A percentile compares a stretch with the other conserved stretches of the same genome.
Evolutionary conservation across 2,329 filamentous ascomycete genomes (phyloP).

Genomic region (Pyrenophora teres): DNA sequence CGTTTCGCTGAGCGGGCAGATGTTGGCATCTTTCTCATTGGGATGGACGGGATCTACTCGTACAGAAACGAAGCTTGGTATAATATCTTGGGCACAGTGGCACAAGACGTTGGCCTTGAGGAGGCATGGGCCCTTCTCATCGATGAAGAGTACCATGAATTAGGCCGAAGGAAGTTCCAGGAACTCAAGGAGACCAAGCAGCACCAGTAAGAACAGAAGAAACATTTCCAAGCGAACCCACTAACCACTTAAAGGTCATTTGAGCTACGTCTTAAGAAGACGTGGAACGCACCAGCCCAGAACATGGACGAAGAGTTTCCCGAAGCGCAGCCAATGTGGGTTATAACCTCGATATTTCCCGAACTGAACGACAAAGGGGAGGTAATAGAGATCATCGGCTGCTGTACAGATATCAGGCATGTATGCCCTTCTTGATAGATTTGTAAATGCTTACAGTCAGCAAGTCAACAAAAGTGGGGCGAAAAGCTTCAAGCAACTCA

Average conservation of each 20-base stretch:
- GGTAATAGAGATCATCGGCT: slow-evolving; percentile 41
- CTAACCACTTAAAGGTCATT: slow-evolving; percentile 22
- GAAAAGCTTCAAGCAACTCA: slow-evolving; percentile 39
- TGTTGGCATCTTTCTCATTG: slow-evolving; percentile 50
- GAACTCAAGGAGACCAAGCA: slow-evolving; percentile 21
- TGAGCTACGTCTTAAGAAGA: slow-evolving; percentile 47
- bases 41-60: slow-evolving; percentile 42
- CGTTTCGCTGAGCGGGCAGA: slow-evolving; percentile 48
- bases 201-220: slow-evolving; percentile 16
- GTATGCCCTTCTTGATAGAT: neutral
- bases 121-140: slow-evolving; percentile 26
- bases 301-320: slow-evolving; percentile 11
- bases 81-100: slow-evolving; percentile 34
- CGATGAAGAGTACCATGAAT: slow-evolving; percentile 17
- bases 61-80: slow-evolving; percentile 50
- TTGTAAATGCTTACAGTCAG: neutral
- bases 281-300: slow-evolving; percentile 35
- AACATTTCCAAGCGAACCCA: too few species aligned
- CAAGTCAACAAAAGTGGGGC: slow-evolving; percentile 42
- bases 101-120: slow-evolving; percentile 19
- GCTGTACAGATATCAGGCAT: slow-evolving; percentile 43
- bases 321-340: slow-evolving; percentile 33
- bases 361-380: slow-evolving; percentile 29
- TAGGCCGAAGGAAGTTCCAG: slow-evolving; percentile 23
- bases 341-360: slow-evolving; percentile 38